phyloP scores from a whole-genome alignment of 441 rosid genomes.

The Erodium texanum region DNA sequence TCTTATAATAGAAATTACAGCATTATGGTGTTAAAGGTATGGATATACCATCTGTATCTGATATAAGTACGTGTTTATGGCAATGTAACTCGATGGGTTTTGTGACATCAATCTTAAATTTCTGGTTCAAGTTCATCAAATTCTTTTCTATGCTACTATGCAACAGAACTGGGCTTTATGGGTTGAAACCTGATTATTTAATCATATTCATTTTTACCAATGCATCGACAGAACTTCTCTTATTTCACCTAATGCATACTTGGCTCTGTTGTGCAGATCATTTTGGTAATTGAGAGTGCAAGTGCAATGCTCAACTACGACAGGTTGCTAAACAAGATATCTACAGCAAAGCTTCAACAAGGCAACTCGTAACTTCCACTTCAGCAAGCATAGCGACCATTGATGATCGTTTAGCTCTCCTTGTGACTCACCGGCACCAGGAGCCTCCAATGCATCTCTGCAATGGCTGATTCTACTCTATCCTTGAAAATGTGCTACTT shows the following conservation, averaged over 20 bases:
- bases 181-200: not conserved
- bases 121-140: not conserved
- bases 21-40: not conserved
- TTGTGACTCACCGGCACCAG: not conserved
- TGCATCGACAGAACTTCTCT: not conserved
- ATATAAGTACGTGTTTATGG: not conserved
- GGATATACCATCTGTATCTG: not conserved
- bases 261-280: conserved; percentile 42
- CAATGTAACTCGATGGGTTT: not conserved
- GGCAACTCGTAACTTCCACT: conserved; percentile 23
- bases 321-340: conserved; percentile 41
- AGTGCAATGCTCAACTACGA: conserved; percentile 81
- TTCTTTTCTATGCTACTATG: not conserved
- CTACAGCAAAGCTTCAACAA: conserved; percentile 22
- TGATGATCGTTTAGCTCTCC: not conserved
- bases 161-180: not conserved
- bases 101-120: not conserved
- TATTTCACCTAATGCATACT: not conserved
- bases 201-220: not conserved
- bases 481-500: not conserved
- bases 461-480: no score
- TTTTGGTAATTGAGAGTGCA: conserved; percentile 73
- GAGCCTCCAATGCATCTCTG: not conserved
- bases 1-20: not conserved
- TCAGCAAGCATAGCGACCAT: not conserved